A percentile compares a stretch with the other conserved stretches of the same genome.
phyloP scores from a whole-genome alignment of 768 basidiomycete species.

The Clathrus columnatus region DNA sequence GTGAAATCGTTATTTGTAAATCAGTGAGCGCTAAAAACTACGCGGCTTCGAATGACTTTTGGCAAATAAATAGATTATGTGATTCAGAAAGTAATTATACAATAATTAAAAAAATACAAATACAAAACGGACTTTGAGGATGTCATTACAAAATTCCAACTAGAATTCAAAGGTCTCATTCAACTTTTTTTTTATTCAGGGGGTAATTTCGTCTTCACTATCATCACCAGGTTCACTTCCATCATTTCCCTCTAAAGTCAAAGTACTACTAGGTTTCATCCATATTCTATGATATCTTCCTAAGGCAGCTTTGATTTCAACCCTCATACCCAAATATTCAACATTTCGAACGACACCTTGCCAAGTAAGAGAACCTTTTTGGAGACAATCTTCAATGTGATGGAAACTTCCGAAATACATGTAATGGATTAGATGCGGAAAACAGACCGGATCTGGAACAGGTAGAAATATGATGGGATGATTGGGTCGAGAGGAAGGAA shows the following conservation, averaged over 20 bases:
- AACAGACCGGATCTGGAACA: conserved; percentile 63
- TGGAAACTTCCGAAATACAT: conserved; percentile 70
- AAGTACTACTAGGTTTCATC: conserved; percentile 30
- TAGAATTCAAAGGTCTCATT: no score
- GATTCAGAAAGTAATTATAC: no score
- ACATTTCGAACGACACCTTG: conserved; percentile 83
- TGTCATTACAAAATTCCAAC: neutral
- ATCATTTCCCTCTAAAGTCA: neutral
- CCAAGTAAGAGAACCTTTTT: conserved; percentile 62
- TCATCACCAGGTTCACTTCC: neutral
- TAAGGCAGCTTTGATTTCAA: conserved; percentile 70
- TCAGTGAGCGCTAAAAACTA: neutral
- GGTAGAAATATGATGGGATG: conserved; percentile 69
- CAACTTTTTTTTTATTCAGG: no score
- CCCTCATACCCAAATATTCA: conserved; percentile 73
- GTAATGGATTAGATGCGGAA: conserved; percentile 69
- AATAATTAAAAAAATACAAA: no score
- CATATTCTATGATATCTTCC: conserved; percentile 67
- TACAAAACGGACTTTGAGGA: no score
- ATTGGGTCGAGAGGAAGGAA: conserved; percentile 49
- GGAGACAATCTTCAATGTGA: conserved; percentile 60
- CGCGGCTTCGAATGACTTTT: no score
- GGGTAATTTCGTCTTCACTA: neutral
- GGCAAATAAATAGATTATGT: no score
- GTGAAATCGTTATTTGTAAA: neutral